Evolutionary conservation across 345 rosid species (phyloP), one percentile per base, ranked within the genome.

Genomic region (Sapria himalayana): DNA sequence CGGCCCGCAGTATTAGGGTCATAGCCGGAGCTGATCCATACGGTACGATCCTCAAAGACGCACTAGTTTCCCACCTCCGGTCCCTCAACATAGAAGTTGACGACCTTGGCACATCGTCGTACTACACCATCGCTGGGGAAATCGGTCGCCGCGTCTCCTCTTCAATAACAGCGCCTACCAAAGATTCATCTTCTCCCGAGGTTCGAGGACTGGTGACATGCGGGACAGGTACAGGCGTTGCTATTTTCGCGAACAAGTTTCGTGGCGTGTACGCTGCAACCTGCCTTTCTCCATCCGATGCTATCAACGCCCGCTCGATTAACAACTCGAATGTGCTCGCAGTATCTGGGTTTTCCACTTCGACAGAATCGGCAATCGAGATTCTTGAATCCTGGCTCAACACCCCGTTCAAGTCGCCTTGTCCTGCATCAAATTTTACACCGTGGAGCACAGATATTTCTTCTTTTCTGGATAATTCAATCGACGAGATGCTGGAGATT

Each of bases 191-290:
- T 0, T 34, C 62, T 4, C 48, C 59, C 3, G 61, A 40, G 3
- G 48, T 50, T 8, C 81, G 84, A 0, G 92, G 93, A 38, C 74
- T 81, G 9, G 64, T 77, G 2, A 72, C 74, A 36, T 80, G 93
- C 42, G 93, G 92, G 3, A 81, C 92, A 2, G 92, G 93, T 17
- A 70, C 63, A 19, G 84, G 93, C 37, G 78, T 85, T 25, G 70
- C 78, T 34, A 67, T 85, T 50, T 77, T 80, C 67, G 93, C 96
- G 36, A 85, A 80, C 72, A 85, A 85, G 44, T 77, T 77, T 62
- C 81, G 80, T 3, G 81, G 84, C 41, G 91, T 77, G 2, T 81
- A 48, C 54, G 92, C 93, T 39, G 51, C 76, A 52, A 78, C 84
- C 11, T 80, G 96, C 57, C 80, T 68, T 62, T 54, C 82, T 24